Evolutionary conservation across 306 rosid species (phyloP).

Genomic region (Gillenia trifoliata): DNA sequence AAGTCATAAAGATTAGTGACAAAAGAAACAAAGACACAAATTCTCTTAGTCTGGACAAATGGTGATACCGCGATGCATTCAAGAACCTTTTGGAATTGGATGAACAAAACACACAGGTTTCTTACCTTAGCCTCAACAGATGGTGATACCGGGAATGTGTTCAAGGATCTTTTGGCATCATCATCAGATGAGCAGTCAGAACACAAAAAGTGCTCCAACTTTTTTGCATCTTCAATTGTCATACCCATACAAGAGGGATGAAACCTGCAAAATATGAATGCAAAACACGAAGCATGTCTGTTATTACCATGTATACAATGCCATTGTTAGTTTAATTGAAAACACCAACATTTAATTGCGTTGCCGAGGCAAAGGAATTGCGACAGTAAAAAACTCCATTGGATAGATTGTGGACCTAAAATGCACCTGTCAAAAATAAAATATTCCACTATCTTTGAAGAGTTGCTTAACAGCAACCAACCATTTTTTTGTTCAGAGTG

Average conservation of each 20-base stretch:
- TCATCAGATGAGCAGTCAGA: conserved; percentile 56
- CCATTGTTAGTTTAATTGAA: not conserved
- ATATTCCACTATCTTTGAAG: not conserved
- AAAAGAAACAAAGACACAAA: not conserved
- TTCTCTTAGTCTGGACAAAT: not conserved
- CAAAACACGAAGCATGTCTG: conserved; percentile 7
- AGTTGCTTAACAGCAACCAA: not conserved
- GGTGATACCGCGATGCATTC: not conserved
- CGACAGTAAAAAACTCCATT: not conserved
- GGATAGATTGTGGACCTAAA: not conserved
- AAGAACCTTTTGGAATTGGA: not conserved
- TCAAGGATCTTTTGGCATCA: conserved; percentile 49
- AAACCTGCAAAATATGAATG: conserved; percentile 38
- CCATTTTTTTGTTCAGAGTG: not conserved
- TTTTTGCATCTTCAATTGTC: conserved; percentile 62
- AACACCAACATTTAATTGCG: not conserved
- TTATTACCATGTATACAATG: not conserved
- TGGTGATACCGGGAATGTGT: conserved; percentile 47
- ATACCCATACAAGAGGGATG: conserved; percentile 69
- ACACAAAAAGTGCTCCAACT: conserved; percentile 54
- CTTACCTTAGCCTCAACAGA: conserved; percentile 47
- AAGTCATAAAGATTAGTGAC: not conserved
- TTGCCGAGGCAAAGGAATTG: not conserved
- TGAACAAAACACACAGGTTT: not conserved
- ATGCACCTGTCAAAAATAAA: not conserved